Evolutionary conservation across 305 asterid species (phyloP).

Genomic region (Solanum hybrid): DNA sequence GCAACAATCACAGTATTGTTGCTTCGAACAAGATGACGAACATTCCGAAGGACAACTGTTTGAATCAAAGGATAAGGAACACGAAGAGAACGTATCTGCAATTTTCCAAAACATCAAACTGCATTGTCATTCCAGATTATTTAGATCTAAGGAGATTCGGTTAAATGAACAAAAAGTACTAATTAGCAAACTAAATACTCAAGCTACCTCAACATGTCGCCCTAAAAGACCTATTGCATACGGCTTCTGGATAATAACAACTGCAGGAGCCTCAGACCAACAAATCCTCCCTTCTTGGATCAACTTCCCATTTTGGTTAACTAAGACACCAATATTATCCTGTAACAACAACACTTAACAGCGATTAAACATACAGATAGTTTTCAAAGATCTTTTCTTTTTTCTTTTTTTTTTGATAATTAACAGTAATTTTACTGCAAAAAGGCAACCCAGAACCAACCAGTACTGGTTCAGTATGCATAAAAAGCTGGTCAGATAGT

Average conservation of each 20-base stretch:
- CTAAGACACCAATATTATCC: conserved; percentile 98
- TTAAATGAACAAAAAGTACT: neutral
- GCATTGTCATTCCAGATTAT: conserved; percentile 11
- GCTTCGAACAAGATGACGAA: conserved; percentile 65
- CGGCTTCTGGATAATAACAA: conserved; percentile 68
- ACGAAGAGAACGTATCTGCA: conserved; percentile 89
- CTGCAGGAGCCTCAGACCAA: conserved; percentile 97
- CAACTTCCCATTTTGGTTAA: conserved; percentile 97
- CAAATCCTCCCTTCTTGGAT: conserved; percentile 92
- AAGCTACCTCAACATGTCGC: conserved; percentile 81
- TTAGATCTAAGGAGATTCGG: neutral
- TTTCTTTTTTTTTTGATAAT: neutral
- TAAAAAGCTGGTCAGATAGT: neutral
- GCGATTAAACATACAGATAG: neutral
- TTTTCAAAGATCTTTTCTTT: neutral
- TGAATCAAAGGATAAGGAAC: conserved; percentile 90
- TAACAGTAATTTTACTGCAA: neutral
- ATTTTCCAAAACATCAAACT: conserved; percentile 18
- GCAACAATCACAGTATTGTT: conserved; percentile 59
- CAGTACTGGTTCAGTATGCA: neutral
- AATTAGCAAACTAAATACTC: neutral
- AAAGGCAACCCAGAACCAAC: neutral
- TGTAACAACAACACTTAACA: conserved; percentile 22
- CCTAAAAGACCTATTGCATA: conserved; percentile 90
- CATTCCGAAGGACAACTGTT: conserved; percentile 88